Evolutionary conservation across 345 rosid genomes (phyloP), one percentile per base, ranked within the genome.

Genomic region (Angophora floribunda): DNA sequence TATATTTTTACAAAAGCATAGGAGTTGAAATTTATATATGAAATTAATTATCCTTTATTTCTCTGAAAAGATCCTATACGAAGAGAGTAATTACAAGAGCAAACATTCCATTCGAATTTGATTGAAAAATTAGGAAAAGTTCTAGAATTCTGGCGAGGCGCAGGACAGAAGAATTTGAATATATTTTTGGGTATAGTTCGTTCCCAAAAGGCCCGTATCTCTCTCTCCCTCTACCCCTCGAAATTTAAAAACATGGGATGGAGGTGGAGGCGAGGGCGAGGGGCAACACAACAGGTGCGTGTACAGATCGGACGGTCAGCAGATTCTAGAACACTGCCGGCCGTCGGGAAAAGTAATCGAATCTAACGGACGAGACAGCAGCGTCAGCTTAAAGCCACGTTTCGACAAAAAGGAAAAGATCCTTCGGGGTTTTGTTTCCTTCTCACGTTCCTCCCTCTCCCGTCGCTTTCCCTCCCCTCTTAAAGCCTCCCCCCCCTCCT

Each of bases 341-440:
- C 41, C 41, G 41, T 36, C 24, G 26, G 24, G 16, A 15, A 50
- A 63, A 32, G 89, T 61, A 30, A 44, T 51, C 86, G 24, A 88
- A 94, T 95, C 95, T 9, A 88, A 94, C 89, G 96, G 93, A n/a
- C 44, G 67, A 32, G 10, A 88, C 85, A 22, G 85, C 91, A 88
- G 95, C 96, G 94, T 95, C 90, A 79, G 87, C 85, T 53, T 57
- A 51, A 92, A 92, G 95, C 93, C 90, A 88, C 41, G 87, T 85
- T 87, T 86, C 88, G 24, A 8, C 3, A 22, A 49, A 17, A 36
- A 1, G n/a, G 55, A 6, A 47, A 47, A 50, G 2, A 4, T 85
- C 52, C 61, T 79, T 3, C 10, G 22, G 49, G 30, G 47, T 41
- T 24, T 86, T 36, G 41, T 67, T 51, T 24, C 61, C n/a, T 30